A percentile compares a stretch with the other conserved stretches of the same genome.
Evolutionary conservation across 2,329 filamentous ascomycete species (phyloP).

Genomic region (Capronia coronata): DNA sequence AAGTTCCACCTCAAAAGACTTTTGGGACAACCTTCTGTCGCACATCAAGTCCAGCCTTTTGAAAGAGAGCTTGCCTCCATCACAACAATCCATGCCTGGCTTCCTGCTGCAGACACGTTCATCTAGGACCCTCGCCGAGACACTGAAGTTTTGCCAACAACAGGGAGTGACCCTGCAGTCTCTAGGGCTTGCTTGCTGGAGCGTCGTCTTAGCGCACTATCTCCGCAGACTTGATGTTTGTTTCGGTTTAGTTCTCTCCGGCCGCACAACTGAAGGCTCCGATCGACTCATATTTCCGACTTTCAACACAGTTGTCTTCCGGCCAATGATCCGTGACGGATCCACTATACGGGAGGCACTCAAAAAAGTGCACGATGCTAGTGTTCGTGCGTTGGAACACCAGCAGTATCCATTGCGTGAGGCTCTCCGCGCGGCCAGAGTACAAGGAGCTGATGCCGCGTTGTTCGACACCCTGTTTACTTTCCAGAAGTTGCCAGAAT

Average conservation of each 20-base stretch:
- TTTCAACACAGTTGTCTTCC: conserved; percentile 81
- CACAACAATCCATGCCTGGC: background rate
- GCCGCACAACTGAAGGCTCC: conserved; percentile 66
- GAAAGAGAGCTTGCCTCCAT: background rate
- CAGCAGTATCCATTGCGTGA: conserved; percentile 73
- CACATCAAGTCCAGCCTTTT: conserved; percentile 18
- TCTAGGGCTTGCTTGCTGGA: conserved; percentile 70
- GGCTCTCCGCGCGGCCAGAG: conserved; percentile 50
- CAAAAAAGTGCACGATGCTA: conserved; percentile 64
- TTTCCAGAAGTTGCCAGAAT: conserved; percentile 52
- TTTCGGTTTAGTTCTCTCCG: conserved; percentile 78
- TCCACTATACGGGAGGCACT: conserved; percentile 56
- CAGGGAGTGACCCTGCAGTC: conserved; percentile 68
- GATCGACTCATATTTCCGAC: conserved; percentile 72
- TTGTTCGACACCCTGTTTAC: conserved; percentile 62
- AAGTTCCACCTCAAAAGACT: conserved; percentile 47
- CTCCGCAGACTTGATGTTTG: conserved; percentile 63
- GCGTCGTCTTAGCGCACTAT: conserved; percentile 60
- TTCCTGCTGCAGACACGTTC: conserved; percentile 42
- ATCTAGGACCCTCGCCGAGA: conserved; percentile 40
- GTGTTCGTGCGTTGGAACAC: conserved; percentile 59
- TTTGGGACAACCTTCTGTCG: conserved; percentile 64
- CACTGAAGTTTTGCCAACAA: conserved; percentile 57
- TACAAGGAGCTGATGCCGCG: conserved; percentile 31
- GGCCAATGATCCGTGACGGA: conserved; percentile 63